A percentile compares a stretch with the other conserved stretches of the same genome.
These are phyloP conservation scores for Theobroma cacao DNA, from an alignment of 345 rosid species.

Conservation along the genomic window DNA sequence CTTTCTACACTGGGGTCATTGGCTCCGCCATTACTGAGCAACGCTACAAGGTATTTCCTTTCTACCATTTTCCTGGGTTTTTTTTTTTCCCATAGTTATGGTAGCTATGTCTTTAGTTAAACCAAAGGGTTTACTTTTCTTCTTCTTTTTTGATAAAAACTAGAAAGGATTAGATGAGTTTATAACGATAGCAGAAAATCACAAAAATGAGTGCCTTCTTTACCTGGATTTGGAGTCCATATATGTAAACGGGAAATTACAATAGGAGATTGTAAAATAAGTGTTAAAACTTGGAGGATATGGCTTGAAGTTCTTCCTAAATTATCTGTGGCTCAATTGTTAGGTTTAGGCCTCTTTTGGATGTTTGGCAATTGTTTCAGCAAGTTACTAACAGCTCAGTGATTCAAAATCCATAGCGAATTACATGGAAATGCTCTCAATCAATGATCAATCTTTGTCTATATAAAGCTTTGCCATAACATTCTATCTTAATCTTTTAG, in stretches of 20 bases:
- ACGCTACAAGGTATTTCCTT: constrained; percentile 58
- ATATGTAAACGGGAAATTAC: neutral
- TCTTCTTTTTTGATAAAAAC: no score
- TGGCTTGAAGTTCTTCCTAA: neutral
- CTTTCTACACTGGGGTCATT: constrained; percentile 88
- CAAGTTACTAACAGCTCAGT: neutral
- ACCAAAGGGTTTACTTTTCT: neutral
- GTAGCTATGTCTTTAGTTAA: neutral
- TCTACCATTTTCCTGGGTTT: neutral
- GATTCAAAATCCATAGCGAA: neutral
- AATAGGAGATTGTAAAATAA: neutral
- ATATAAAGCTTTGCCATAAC: neutral
- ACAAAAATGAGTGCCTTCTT: no score
- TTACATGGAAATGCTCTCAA: neutral
- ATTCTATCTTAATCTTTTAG: neutral
- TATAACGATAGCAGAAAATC: neutral
- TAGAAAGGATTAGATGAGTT: no score
- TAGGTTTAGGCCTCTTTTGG: neutral
- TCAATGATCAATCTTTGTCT: neutral
- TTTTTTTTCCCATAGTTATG: neutral
- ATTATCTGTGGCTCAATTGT: neutral
- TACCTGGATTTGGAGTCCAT: neutral
- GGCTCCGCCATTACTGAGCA: constrained; percentile 90
- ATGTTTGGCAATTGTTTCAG: neutral
- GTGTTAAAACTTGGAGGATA: neutral